Conservation (phyloP, 1,284 basidiomycete species). For the Microbotryum silenes-acaulis region DNA sequence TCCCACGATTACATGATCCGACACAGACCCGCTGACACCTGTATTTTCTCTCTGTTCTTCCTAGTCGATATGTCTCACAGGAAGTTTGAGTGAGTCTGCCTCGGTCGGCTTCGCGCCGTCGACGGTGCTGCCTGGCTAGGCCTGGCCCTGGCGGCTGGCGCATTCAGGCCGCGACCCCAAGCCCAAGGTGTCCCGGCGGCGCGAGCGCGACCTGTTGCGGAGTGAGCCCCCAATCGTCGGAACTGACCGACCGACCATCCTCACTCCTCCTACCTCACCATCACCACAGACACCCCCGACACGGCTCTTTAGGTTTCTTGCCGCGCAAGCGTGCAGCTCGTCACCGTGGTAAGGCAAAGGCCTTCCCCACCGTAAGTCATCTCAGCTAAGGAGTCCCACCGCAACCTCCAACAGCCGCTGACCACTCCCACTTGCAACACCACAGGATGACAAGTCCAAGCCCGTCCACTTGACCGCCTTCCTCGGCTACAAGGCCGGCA, state of each 20-base stretch:
- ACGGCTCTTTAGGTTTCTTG: slow-evolving; percentile 43
- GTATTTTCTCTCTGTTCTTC: not conserved
- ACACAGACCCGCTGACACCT: too few species aligned
- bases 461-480: slow-evolving; percentile 96
- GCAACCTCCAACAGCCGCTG: not conserved
- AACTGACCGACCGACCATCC: not conserved
- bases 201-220: too few species aligned
- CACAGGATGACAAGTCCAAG: slow-evolving; percentile 97
- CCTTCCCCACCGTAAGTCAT: slow-evolving; percentile 76
- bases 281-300: slow-evolving; percentile 7
- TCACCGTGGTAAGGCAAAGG: slow-evolving; percentile 96
- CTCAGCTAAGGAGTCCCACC: not conserved
- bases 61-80: slow-evolving; percentile 34
- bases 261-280: not conserved
- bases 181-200: too few species aligned
- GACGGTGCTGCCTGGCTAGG: too few species aligned
- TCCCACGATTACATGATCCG: too few species aligned
- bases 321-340: slow-evolving; percentile 90
- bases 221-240: too few species aligned
- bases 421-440: slow-evolving; percentile 20
- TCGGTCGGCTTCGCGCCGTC: not conserved
- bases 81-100: slow-evolving; percentile 32
- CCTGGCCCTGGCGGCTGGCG: too few species aligned
- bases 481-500: slow-evolving; percentile 99
- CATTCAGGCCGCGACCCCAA: too few species aligned